A percentile compares a stretch with the other conserved stretches of the same genome.
phyloP scores from a whole-genome alignment of 2,329 filamentous ascomycete species.

The Aureobasidium melanogenum region DNA sequence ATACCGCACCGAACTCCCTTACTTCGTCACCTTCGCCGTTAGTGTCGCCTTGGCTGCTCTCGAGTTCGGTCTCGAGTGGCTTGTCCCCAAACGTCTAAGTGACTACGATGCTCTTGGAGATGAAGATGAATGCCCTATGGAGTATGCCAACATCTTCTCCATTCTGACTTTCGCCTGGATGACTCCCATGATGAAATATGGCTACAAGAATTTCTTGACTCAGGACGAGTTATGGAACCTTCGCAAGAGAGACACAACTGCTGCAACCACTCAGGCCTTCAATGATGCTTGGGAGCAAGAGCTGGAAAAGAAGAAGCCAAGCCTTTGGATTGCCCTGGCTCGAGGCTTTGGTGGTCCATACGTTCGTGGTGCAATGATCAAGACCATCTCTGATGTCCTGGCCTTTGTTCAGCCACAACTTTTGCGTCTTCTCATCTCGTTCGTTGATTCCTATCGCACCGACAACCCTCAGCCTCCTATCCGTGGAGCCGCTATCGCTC shows the following conservation, averaged over 20 bases:
- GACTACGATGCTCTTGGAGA: conserved; percentile 60
- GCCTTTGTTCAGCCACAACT: conserved; percentile 89
- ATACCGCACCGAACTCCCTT: conserved; percentile 56
- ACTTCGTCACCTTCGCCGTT: conserved; percentile 68
- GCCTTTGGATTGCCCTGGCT: conserved; percentile 78
- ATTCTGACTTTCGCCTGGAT: conserved; percentile 95
- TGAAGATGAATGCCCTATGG: conserved; percentile 65
- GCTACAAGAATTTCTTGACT: conserved; percentile 84
- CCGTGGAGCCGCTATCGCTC: conserved; percentile 75
- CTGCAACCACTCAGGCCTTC: conserved; percentile 60
- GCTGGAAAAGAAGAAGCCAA: conserved; percentile 63
- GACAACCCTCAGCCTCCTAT: conserved; percentile 65
- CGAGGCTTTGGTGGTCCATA: conserved; percentile 81
- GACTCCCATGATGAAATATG: conserved; percentile 94
- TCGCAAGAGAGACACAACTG: conserved; percentile 69
- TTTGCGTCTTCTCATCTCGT: conserved; percentile 71
- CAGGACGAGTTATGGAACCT: conserved; percentile 96
- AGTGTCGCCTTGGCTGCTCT: conserved; percentile 60
- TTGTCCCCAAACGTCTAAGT: conserved; percentile 70
- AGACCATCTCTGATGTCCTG: conserved; percentile 75
- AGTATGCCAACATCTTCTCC: conserved; percentile 92
- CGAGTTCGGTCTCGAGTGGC: conserved; percentile 75
- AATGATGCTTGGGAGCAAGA: conserved; percentile 69
- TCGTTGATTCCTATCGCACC: conserved; percentile 65
- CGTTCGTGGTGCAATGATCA: conserved; percentile 71